Conservation (phyloP, 2,329 filamentous ascomycete genomes). For the Claviceps maximensis region DNA sequence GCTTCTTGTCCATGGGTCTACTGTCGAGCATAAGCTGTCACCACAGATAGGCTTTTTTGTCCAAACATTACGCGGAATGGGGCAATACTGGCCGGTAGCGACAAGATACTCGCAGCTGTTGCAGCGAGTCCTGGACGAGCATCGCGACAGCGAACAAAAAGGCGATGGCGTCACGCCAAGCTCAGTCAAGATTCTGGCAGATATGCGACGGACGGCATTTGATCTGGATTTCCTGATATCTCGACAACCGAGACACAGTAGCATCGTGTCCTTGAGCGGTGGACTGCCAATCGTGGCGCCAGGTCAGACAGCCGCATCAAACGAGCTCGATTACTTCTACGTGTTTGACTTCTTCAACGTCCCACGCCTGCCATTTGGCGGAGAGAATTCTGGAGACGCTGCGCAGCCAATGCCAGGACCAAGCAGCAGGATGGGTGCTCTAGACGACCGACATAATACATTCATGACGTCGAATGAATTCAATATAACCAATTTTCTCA, state of each 20-base stretch:
- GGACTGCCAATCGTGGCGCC: constrained; percentile 40
- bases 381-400: constrained; percentile 17
- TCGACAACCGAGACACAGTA: constrained; percentile 50
- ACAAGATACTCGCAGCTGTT: constrained; percentile 69
- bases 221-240: constrained; percentile 85
- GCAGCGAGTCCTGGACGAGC: constrained; percentile 74
- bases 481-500: constrained; percentile 61
- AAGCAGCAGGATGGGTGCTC: constrained; percentile 16
- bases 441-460: constrained; percentile 14
- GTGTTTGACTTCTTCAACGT: constrained; percentile 95
- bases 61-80: constrained; percentile 67
- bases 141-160: constrained; percentile 62
- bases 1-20: constrained; percentile 79
- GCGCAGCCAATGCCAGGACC: constrained; percentile 2
- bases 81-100: constrained; percentile 74
- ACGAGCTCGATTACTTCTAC: constrained; percentile 81
- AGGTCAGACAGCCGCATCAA: constrained; percentile 56
- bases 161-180: constrained; percentile 66
- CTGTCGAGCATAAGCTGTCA: constrained; percentile 71
- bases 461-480: constrained; percentile 43
- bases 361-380: constrained; percentile 50
- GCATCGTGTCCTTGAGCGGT: constrained; percentile 24
- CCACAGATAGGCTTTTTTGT: constrained; percentile 73
- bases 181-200: constrained; percentile 73
- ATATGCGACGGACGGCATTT: constrained; percentile 84